Percentiles rank a stretch among this genome's conserved stretches.
phyloP scores from a whole-genome alignment of 352 stramenopile genomes.

The Globisporangium paddicum region DNA sequence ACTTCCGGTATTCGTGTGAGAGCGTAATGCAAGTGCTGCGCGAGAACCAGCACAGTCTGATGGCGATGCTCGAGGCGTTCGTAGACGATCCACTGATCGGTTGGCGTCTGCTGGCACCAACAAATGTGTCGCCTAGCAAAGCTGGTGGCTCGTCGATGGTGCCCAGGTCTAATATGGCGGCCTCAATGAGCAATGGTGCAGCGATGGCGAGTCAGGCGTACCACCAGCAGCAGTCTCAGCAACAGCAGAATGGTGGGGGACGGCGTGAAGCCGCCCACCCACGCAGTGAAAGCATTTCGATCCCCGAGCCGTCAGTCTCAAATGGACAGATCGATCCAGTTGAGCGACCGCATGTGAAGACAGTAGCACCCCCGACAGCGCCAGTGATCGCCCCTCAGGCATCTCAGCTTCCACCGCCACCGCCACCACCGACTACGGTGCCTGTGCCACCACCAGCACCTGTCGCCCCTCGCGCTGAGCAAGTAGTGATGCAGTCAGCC shows the following conservation, averaged over 20 bases:
- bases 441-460: not conserved
- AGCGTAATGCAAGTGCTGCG: slow-evolving; percentile 96
- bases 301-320: slow-evolving; percentile 32
- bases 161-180: slow-evolving; percentile 26
- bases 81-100: slow-evolving; percentile 99
- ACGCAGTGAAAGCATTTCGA: slow-evolving; percentile 58
- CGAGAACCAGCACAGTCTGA: slow-evolving; percentile 96
- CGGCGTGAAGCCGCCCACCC: slow-evolving; percentile 10
- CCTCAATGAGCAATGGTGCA: slow-evolving; percentile 1
- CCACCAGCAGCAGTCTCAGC: slow-evolving; percentile 13
- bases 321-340: slow-evolving; percentile 20
- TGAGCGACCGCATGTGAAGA: slow-evolving; percentile 3
- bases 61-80: slow-evolving; percentile 99
- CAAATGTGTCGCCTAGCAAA: slow-evolving; percentile 44
- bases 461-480: not conserved
- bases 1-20: slow-evolving; percentile 97
- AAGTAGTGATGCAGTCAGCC: not conserved
- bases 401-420: slow-evolving; percentile 1
- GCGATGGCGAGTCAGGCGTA: not conserved
- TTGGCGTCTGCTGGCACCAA: slow-evolving; percentile 90
- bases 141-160: slow-evolving; percentile 24
- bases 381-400: not conserved
- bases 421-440: not conserved
- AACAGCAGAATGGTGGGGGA: not conserved
- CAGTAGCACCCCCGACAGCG: not conserved